Evolutionary conservation across 176 grass and related monocot genomes (phyloP).

Genomic region (Dendrocalamus sinicus): DNA sequence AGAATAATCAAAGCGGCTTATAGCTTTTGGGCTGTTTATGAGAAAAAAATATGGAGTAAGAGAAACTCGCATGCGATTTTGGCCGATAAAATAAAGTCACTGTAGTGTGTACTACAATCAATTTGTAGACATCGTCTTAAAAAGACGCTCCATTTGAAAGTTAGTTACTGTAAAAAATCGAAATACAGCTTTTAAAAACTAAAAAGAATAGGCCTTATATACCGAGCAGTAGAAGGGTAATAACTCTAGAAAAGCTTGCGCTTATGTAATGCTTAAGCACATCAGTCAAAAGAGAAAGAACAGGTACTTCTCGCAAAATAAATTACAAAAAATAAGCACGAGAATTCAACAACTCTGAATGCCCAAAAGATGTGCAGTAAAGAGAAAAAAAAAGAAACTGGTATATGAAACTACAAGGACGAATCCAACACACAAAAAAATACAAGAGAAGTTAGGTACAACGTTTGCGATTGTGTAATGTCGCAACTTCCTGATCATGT

Average conservation of each 20-base stretch:
- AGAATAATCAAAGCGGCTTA: not conserved
- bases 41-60: too few relatives aligned
- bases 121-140: too few relatives aligned
- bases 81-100: too few relatives aligned
- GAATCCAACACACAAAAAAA: slow-evolving; percentile 13
- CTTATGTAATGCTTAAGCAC: not conserved
- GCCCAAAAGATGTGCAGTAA: not conserved
- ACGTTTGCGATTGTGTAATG: slow-evolving; percentile 3
- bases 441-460: slow-evolving; percentile 24
- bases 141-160: too few relatives aligned
- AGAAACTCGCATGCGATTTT: too few relatives aligned
- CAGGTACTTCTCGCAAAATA: not conserved
- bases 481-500: not conserved
- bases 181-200: too few relatives aligned
- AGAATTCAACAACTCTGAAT: not conserved
- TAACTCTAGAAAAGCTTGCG: not conserved
- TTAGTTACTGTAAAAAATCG: too few relatives aligned
- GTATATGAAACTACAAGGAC: not conserved
- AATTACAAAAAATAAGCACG: not conserved
- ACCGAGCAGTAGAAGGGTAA: not conserved
- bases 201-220: too few relatives aligned
- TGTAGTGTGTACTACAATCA: too few relatives aligned
- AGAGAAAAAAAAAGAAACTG: not conserved
- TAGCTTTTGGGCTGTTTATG: too few relatives aligned
- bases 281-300: not conserved